Percentiles rank a stretch among this genome's conserved stretches.
phyloP scores from a whole-genome alignment of 1,139 yeast species.

The Yamadazyma kanchanaburiensis region DNA sequence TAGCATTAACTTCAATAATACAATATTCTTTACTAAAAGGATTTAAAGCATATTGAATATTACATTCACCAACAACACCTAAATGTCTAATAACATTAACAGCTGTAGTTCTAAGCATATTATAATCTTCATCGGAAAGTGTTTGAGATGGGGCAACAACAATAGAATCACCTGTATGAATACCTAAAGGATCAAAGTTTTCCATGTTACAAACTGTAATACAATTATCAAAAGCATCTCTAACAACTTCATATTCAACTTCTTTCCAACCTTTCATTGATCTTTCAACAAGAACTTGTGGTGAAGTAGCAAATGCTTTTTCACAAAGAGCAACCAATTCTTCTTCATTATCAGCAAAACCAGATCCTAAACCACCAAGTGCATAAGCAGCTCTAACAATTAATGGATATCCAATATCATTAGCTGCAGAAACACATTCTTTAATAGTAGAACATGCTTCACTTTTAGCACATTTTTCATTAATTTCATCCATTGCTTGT shows the following conservation, averaged over 20 bases:
- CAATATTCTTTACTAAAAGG: constrained; percentile 94
- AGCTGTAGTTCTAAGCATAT: constrained; percentile 97
- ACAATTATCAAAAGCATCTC: constrained; percentile 97
- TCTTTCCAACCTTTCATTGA: constrained; percentile 99
- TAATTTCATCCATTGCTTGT: constrained; percentile 89
- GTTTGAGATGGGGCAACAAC: constrained; percentile 99
- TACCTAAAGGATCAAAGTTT: constrained; percentile 97
- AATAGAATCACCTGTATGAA: constrained; percentile 98
- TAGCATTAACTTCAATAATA: constrained; percentile 96
- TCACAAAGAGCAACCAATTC: constrained; percentile 83
- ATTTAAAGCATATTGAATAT: constrained; percentile 94
- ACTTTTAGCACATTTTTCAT: constrained; percentile 92
- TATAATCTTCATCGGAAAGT: constrained; percentile 93
- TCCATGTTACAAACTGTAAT: constrained; percentile 99
- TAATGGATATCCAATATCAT: constrained; percentile 88
- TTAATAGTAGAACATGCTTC: constrained; percentile 75
- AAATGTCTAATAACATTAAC: constrained; percentile 95
- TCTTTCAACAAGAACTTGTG: constrained; percentile 92
- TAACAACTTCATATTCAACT: constrained; percentile 97
- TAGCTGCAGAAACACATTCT: constrained; percentile 84
- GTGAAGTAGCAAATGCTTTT: constrained; percentile 92
- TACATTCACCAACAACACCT: constrained; percentile 99
- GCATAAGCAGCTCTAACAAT: constrained; percentile 98
- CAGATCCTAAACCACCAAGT: constrained; percentile 97
- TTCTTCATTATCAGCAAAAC: constrained; percentile 88